A percentile compares a stretch with the other conserved stretches of the same genome.
Evolutionary conservation across 2,329 filamentous ascomycete species (phyloP).

Genomic region (Westerdykella sp.): DNA sequence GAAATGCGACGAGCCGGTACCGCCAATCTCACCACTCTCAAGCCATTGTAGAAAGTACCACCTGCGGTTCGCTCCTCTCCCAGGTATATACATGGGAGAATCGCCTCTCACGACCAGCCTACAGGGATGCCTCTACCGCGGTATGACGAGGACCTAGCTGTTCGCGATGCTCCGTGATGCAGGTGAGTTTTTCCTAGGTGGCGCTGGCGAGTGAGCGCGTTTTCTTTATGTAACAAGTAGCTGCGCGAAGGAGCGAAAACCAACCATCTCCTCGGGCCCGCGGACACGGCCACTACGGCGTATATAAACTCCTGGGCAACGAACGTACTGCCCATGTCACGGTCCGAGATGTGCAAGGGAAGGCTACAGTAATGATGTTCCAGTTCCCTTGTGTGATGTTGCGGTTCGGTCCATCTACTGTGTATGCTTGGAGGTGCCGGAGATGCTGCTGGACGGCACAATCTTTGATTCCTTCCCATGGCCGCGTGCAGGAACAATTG

Average conservation of each 20-base stretch:
- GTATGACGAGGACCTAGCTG: neutral
- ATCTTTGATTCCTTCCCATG: too few species aligned
- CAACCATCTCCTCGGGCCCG: slow-evolving; percentile 21
- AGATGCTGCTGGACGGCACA: too few species aligned
- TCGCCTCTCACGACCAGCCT: neutral
- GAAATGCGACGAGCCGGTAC: slow-evolving; percentile 5
- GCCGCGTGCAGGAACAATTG: too few species aligned
- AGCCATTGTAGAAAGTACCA: neutral
- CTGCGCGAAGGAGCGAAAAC: slow-evolving; percentile 1
- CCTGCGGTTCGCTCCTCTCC: slow-evolving; percentile 1
- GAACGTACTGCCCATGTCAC: too few species aligned
- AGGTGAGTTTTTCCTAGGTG: neutral
- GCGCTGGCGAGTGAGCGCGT: slow-evolving; percentile 4
- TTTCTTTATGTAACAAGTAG: slow-evolving; percentile 23
- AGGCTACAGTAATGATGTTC: too few species aligned
- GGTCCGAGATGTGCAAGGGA: too few species aligned
- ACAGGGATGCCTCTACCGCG: too few species aligned
- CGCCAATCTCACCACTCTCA: slow-evolving; percentile 2
- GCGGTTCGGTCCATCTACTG: too few species aligned
- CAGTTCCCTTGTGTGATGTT: too few species aligned
- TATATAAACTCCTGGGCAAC: too few species aligned
- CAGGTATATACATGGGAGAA: neutral
- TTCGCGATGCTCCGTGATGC: neutral
- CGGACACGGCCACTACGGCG: slow-evolving; percentile 3
- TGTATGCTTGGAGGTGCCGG: too few species aligned